These are phyloP conservation scores for Backusella morwellensis DNA, from an alignment of 192 early-diverging fungal species.

Conservation along the genomic window DNA sequence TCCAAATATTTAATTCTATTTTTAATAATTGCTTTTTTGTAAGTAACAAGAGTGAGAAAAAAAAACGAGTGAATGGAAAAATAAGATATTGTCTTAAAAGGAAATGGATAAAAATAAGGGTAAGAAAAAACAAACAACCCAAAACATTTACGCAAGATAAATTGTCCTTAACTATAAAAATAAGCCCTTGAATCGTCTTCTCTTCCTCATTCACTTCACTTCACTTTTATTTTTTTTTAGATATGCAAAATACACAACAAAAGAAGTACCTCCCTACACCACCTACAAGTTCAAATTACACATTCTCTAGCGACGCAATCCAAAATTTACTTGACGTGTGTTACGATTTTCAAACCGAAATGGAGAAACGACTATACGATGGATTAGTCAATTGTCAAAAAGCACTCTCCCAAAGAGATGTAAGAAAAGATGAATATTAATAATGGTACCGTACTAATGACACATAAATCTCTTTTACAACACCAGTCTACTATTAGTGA, in stretches of 20 bases:
- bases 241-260: not conserved
- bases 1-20: not conserved
- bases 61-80: not conserved
- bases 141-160: not conserved
- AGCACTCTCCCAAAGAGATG: slow-evolving; percentile 4
- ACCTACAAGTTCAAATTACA: slow-evolving; percentile 7
- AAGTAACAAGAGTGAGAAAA: not conserved
- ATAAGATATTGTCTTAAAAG: not conserved
- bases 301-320: not conserved
- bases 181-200: not conserved
- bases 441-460: not conserved
- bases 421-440: not conserved
- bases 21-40: not conserved
- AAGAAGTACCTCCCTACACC: not conserved
- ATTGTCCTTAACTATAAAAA: not conserved
- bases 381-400: slow-evolving; percentile 3
- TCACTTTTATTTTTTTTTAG: not conserved
- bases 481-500: not conserved
- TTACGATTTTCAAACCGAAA: not conserved
- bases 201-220: not conserved
- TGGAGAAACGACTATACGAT: not conserved
- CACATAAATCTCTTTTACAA: not conserved
- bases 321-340: not conserved
- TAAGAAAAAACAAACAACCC: not conserved
- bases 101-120: not conserved